Evolutionary conservation across 2,329 filamentous ascomycete species (phyloP), one percentile per base, ranked within the genome.

Genomic region (Akanthomyces lecanii): DNA sequence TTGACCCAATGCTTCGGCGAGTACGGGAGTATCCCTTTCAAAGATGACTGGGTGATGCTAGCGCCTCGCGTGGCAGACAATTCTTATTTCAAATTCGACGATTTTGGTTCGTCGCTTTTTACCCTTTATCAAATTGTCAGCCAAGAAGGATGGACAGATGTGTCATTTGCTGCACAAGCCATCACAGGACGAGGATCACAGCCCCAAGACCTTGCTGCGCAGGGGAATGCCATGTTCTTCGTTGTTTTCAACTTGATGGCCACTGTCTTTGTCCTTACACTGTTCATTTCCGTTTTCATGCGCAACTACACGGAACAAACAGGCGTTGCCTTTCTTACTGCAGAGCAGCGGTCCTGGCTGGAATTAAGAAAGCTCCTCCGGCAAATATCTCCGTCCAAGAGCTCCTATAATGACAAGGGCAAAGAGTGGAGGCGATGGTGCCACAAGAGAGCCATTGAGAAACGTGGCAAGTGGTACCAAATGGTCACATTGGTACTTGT

Each of bases 241-340:
- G 86, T 99, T 62, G 82, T 94, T 5, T 99, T 98, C 86, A 99
- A 99, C 76, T 85, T 99, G 73, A 83, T 99, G 69, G 92, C 92
- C 38, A 95, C 95, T 0, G 94, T 99, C 67, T 99, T 99, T 77
- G 90, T 99, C 65, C 82, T 99, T 72, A 99, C 95, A 1, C 80
- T 99, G 72, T 99, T 99, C 75, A 96, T 99, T 54, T 98, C 95
- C 63, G 95, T 99, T 65, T 99, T 99, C 75, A 99, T 99, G 95
- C 91, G 95, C 65, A 99, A 97, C 74, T 99, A 99, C 76, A 99
- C 95, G 0, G 95, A 99, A 76, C 93, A 98, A 76, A 99, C 95
- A 0, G 95, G 95, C 1, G 95, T 99, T 50, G 95, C 95, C 2
- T 99, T 94, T 73, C 79, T 99, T 69, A 99, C 95, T 1, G 89